These are phyloP conservation scores for Chrysanthemum lavandulifolium DNA, from an alignment of 129 eudicot species.

Conservation along the genomic window DNA sequence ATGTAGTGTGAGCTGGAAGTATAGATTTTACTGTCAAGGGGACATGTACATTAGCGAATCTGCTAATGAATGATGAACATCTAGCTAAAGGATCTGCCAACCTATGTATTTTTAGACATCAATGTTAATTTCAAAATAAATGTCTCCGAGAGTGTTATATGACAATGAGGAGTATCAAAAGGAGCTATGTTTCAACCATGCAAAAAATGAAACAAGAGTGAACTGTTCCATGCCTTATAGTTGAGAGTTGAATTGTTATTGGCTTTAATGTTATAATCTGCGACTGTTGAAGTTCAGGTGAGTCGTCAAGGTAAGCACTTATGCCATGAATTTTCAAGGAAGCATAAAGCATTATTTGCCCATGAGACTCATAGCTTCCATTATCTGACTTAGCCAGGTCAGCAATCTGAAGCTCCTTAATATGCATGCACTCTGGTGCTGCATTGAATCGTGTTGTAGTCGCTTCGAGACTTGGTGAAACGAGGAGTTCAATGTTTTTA, in stretches of 20 bases:
- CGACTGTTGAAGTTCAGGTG: constrained; percentile 33
- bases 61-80: constrained; percentile 9
- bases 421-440: constrained; percentile 16
- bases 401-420: constrained; percentile 39
- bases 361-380: constrained; percentile 43
- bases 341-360: constrained; percentile 38
- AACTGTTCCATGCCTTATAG: constrained; percentile 51
- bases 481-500: constrained; percentile 51
- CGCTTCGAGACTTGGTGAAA: constrained; percentile 56
- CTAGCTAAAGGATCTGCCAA: background rate
- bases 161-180: background rate
- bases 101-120: background rate
- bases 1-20: constrained; percentile 6
- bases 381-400: constrained; percentile 28
- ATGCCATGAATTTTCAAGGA: constrained; percentile 58
- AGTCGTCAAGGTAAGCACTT: constrained; percentile 49
- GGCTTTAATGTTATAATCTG: constrained; percentile 53
- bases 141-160: constrained; percentile 8
- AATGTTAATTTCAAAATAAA: constrained; percentile 15
- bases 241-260: constrained; percentile 40
- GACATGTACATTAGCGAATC: constrained; percentile 5
- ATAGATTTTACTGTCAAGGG: constrained; percentile 6
- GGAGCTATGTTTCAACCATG: constrained; percentile 24
- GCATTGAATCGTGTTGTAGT: constrained; percentile 26
- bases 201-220: constrained; percentile 11